These are phyloP conservation scores for Heliamphora ciliata DNA, from an alignment of 179 eudicot species.

Conservation along the genomic window DNA sequence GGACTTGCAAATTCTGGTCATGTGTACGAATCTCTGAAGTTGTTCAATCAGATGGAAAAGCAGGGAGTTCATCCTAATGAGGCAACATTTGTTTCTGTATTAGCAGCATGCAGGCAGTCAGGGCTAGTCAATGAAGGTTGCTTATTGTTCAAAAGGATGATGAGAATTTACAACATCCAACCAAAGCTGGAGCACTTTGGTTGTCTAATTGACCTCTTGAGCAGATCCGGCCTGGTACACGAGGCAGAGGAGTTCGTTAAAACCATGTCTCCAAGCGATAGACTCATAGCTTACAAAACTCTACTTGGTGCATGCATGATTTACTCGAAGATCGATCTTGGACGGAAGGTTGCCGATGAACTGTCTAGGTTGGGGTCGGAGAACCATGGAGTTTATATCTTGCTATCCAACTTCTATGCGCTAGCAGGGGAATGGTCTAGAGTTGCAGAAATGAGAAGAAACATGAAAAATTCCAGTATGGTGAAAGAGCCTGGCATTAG, in stretches of 20 bases:
- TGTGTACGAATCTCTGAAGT: conserved; percentile 13
- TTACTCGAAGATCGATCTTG: conserved; percentile 17
- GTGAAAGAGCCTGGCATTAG: conserved; percentile 25
- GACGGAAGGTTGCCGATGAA: conserved; percentile 19
- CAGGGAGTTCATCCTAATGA: conserved; percentile 20
- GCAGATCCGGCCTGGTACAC: conserved; percentile 19
- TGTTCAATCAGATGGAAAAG: conserved; percentile 20
- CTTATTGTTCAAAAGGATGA: conserved; percentile 17
- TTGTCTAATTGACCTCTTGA: conserved; percentile 24
- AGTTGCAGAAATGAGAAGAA: conserved; percentile 19
- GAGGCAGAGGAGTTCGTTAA: conserved; percentile 17
- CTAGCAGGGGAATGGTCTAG: conserved; percentile 21
- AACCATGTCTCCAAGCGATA: conserved; percentile 10
- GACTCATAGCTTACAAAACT: conserved; percentile 21
- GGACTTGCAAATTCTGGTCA: conserved; percentile 23
- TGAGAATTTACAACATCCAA: conserved; percentile 13
- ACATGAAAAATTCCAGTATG: conserved; percentile 3
- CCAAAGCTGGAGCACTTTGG: conserved; percentile 24
- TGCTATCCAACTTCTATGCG: conserved; percentile 27
- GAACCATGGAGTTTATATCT: conserved; percentile 11
- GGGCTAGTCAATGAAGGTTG: conserved; percentile 24
- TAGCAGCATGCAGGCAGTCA: conserved; percentile 21
- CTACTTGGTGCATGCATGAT: conserved; percentile 17
- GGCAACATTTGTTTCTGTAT: conserved; percentile 21
- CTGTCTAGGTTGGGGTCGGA: conserved; percentile 9